Evolutionary conservation across 1,284 basidiomycete genomes (phyloP), one percentile per base, ranked within the genome.

Genomic region (Fistulina hepatica): DNA sequence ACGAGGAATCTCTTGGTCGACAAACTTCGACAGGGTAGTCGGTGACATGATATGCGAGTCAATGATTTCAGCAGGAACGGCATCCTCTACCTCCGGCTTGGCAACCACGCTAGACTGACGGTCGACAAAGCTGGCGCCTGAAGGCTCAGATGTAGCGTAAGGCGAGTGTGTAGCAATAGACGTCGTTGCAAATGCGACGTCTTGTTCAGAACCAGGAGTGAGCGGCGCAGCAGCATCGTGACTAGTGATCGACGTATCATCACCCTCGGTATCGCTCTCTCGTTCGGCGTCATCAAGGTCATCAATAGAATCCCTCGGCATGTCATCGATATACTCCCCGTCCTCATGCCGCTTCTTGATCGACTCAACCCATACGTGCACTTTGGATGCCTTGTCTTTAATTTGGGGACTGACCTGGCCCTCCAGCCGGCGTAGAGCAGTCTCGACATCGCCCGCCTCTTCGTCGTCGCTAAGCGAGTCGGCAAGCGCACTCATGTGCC

Each of bases 401-500:
- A 80, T 71, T 48, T 74, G 69, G 0, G 70, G 71, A 54, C 83
- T 85, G 41, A 91, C 83, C 52, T 88, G 76, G 0, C 88, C 88
- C 56, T 92, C 86, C 33, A 92, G 65, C 8, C 81, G 65, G 26
- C 70, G 66, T 43, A 92, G 53, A 5, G 89, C 88, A 6, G 77
- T 81, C 35, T 89, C 84, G 12, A 84, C 80, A 48, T 83, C 86
- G 1, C 85, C 84, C 3, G 56, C 67, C 42, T 78, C 81, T 16
- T 73, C 81, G 6, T 85, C 74, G 41, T 84, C 77, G 46, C 75
- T 81, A 39, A 88, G 56, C 15, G 79, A 81, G 43, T 86, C 81
- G 19, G 83, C 67, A 22, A 88, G 63, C 21, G 83, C 82, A 48
- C 81, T 80, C 50, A 86, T 60, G 49, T 86, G 83, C 84, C 84